phyloP scores from a whole-genome alignment of 2,329 filamentous ascomycete genomes.

The Byssothecium circinans region DNA sequence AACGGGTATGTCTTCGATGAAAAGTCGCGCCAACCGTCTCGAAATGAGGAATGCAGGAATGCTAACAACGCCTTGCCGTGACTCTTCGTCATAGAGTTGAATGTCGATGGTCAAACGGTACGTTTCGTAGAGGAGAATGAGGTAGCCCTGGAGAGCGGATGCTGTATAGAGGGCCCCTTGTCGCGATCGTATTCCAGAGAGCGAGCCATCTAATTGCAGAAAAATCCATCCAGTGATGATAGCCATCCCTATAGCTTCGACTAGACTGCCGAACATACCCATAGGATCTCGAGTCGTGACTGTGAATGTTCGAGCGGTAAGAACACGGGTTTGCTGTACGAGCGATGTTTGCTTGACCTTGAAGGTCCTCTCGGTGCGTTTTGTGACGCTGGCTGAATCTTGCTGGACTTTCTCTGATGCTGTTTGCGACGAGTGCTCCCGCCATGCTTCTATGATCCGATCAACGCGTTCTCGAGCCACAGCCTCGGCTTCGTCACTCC shows the following conservation, averaged over 20 bases:
- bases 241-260: slow-evolving; percentile 71
- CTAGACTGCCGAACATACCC: slow-evolving; percentile 69
- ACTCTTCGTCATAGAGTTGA: slow-evolving; percentile 73
- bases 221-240: slow-evolving; percentile 75
- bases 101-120: slow-evolving; percentile 77
- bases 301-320: slow-evolving; percentile 69
- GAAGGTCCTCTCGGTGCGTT: slow-evolving; percentile 12
- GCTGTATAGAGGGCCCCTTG: slow-evolving; percentile 74
- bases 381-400: slow-evolving; percentile 3
- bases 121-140: slow-evolving; percentile 74
- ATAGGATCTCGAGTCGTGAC: slow-evolving; percentile 77
- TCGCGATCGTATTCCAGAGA: slow-evolving; percentile 72
- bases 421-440: slow-evolving; percentile 20
- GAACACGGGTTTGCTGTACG: slow-evolving; percentile 63
- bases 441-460: slow-evolving; percentile 64
- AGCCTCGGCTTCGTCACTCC: slow-evolving; percentile 66
- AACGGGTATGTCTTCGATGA: slow-evolving; percentile 72
- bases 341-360: slow-evolving; percentile 57
- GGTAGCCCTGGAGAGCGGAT: slow-evolving; percentile 72
- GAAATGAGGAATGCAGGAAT: slow-evolving; percentile 71
- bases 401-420: slow-evolving; percentile 16
- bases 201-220: slow-evolving; percentile 63
- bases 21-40: slow-evolving; percentile 66
- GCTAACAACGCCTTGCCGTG: slow-evolving; percentile 70
- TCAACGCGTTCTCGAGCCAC: slow-evolving; percentile 62